Conservation (phyloP, 257 asterid species). For the Buddleja alternifolia region DNA sequence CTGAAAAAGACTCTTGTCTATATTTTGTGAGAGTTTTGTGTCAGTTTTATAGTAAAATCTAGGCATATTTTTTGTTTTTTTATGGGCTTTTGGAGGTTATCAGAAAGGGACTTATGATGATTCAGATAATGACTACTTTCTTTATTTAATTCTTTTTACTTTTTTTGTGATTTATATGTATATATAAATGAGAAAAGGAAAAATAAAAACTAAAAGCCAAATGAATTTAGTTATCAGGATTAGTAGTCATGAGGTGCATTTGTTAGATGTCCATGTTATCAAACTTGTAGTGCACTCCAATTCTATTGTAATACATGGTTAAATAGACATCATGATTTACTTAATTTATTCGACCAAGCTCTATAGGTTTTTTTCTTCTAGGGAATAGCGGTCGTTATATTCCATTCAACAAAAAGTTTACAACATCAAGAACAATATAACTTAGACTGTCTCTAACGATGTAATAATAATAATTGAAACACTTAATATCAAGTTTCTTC, state of each 20-base stretch:
- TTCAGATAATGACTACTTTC: conserved; percentile 16
- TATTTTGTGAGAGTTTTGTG: conserved; percentile 21
- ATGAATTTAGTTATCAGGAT: not conserved
- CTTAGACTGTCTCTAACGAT: too few species aligned
- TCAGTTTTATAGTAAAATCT: conserved; percentile 31
- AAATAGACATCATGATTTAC: too few species aligned
- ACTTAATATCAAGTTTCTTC: too few species aligned
- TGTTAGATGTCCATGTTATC: conserved; percentile 10
- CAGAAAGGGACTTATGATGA: not conserved
- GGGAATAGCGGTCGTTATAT: too few species aligned
- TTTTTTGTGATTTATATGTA: not conserved
- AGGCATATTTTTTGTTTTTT: not conserved
- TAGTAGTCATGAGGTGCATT: not conserved
- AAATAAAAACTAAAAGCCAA: not conserved
- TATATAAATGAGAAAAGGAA: not conserved
- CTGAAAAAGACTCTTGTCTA: conserved; percentile 8
- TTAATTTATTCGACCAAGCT: too few species aligned
- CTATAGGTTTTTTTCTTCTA: too few species aligned
- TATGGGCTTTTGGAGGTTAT: conserved; percentile 18
- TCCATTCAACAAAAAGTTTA: too few species aligned
- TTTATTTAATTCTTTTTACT: not conserved
- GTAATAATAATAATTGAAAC: too few species aligned
- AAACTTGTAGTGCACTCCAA: conserved; percentile 30
- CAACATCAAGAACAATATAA: too few species aligned
- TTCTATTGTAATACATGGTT: conserved; percentile 23